Percentiles rank a stretch among this genome's conserved stretches.
Evolutionary conservation across 768 basidiomycete species (phyloP).

Genomic region (Strobilomyces confusus): DNA sequence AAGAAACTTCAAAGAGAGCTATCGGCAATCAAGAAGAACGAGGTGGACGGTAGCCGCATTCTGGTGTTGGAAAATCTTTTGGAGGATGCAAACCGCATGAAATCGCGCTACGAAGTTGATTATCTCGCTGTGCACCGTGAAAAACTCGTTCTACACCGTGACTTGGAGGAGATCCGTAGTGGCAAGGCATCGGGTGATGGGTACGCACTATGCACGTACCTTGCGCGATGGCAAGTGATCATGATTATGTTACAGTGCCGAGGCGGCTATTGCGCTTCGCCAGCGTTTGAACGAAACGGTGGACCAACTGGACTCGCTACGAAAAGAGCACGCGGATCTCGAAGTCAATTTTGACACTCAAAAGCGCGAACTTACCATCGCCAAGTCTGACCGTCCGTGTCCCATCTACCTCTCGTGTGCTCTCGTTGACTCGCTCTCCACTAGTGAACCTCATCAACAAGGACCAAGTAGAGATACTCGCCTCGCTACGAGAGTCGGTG

Average conservation of each 20-base stretch:
- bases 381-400: conserved; percentile 77
- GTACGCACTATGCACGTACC: conserved; percentile 38
- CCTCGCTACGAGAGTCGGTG: conserved; percentile 80
- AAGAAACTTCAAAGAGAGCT: conserved; percentile 79
- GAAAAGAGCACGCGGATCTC: conserved; percentile 64
- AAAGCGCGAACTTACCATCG: conserved; percentile 69
- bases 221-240: conserved; percentile 1
- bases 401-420: not conserved
- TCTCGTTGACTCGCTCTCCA: conserved; percentile 4
- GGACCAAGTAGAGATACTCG: conserved; percentile 88
- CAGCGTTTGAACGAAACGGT: conserved; percentile 85
- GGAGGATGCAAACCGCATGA: conserved; percentile 89
- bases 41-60: conserved; percentile 70
- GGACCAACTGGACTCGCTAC: conserved; percentile 70
- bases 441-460: conserved; percentile 88
- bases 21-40: conserved; percentile 66
- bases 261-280: conserved; percentile 84
- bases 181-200: conserved; percentile 83
- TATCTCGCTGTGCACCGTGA: conserved; percentile 83
- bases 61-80: conserved; percentile 88
- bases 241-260: conserved; percentile 46
- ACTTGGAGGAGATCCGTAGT: conserved; percentile 84
- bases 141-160: conserved; percentile 71
- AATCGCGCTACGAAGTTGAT: conserved; percentile 82
- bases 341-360: conserved; percentile 64